Evolutionary conservation across 2,329 filamentous ascomycete genomes (phyloP).

Genomic region (Nannizziopsis arthrosporioides): DNA sequence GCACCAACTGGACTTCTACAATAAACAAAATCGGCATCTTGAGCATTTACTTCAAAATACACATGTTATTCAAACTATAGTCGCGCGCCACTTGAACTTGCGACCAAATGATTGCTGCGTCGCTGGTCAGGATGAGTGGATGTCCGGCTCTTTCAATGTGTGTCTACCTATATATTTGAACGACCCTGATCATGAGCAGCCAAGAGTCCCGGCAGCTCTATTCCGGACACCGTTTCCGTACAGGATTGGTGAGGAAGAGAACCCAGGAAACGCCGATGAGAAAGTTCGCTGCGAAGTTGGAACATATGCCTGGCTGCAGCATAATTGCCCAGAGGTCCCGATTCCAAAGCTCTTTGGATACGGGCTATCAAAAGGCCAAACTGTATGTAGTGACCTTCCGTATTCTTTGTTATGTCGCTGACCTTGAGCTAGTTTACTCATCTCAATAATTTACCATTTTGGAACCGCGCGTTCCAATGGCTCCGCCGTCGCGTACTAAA

Average conservation of each 20-base stretch:
- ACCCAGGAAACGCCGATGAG: conserved; percentile 7
- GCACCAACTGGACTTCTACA: conserved; percentile 17
- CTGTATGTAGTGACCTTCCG: conserved; percentile 6
- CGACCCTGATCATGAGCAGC: too few species aligned
- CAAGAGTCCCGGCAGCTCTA: neutral
- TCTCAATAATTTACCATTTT: conserved; percentile 2
- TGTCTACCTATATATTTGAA: conserved; percentile 18
- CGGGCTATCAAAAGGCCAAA: conserved; percentile 19
- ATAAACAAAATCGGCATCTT: conserved; percentile 13
- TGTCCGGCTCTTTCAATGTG: conserved; percentile 28
- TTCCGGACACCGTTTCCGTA: conserved; percentile 6
- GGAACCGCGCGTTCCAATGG: neutral
- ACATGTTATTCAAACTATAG: conserved; percentile 6
- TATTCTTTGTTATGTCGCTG: neutral
- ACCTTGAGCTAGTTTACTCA: conserved; percentile 1
- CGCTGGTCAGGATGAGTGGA: conserved; percentile 15
- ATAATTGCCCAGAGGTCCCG: conserved; percentile 12
- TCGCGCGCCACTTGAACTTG: conserved; percentile 12
- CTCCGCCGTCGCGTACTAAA: neutral
- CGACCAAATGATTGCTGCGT: conserved; percentile 6
- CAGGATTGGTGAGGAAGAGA: conserved; percentile 3
- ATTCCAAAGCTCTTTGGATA: conserved; percentile 14
- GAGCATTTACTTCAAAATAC: conserved; percentile 3
- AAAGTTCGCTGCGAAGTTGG: conserved; percentile 11
- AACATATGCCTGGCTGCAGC: conserved; percentile 12